Evolutionary conservation across 2,329 filamentous ascomycete species (phyloP).

Genomic region (Bipolaris sorokiniana): DNA sequence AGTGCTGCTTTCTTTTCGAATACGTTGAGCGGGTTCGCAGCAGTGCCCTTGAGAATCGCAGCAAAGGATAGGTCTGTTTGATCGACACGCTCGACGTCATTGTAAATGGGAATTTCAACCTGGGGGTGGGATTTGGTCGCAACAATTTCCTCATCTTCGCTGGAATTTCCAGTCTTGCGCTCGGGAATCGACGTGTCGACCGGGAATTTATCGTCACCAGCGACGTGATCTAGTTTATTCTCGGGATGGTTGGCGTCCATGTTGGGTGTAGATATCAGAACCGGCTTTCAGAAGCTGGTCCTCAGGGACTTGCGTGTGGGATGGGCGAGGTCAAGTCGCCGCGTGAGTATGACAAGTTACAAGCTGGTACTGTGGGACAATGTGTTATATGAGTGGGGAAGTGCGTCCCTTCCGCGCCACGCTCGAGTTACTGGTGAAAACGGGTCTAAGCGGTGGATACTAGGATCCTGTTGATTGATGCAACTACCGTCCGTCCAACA

Average conservation of each 20-base stretch:
- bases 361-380: slow-evolving; percentile 12
- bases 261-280: background rate
- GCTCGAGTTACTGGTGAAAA: slow-evolving; percentile 14
- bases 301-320: slow-evolving; percentile 15
- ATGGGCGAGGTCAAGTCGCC: slow-evolving; percentile 5
- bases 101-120: slow-evolving; percentile 36
- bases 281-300: background rate
- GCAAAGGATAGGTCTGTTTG: slow-evolving; percentile 32
- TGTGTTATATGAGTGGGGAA: slow-evolving; percentile 19
- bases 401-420: slow-evolving; percentile 10
- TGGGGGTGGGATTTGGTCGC: slow-evolving; percentile 12
- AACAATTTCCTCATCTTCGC: slow-evolving; percentile 8
- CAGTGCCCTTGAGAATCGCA: slow-evolving; percentile 37
- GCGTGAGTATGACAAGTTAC: slow-evolving; percentile 2
- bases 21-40: slow-evolving; percentile 33
- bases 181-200: background rate
- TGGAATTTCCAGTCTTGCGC: background rate
- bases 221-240: background rate
- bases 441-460: slow-evolving; percentile 26
- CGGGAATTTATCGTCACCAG: slow-evolving; percentile 3
- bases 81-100: slow-evolving; percentile 33
- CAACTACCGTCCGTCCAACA: slow-evolving; percentile 12
- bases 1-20: slow-evolving; percentile 43
- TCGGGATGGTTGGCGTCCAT: slow-evolving; percentile 14
- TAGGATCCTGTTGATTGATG: slow-evolving; percentile 16